phyloP scores from a whole-genome alignment of 2,329 filamentous ascomycete genomes.

The Clarireedia homoeocarpa region DNA sequence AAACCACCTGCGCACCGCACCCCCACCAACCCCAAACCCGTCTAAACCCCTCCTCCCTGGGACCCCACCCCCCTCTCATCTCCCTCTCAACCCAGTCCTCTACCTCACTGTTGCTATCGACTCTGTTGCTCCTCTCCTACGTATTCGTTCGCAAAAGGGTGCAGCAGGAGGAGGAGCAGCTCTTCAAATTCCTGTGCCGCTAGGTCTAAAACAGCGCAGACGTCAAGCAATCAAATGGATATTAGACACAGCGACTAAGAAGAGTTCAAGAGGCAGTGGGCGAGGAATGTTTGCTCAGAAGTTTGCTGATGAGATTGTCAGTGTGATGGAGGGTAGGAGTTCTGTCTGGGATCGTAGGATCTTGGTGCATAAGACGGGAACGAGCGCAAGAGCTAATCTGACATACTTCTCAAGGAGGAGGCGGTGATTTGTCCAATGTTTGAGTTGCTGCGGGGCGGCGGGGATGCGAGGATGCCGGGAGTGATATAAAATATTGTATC shows the following conservation, averaged over 20 bases:
- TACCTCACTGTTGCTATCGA: slow-evolving; percentile 90
- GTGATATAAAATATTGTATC: not conserved
- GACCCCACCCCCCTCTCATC: slow-evolving; percentile 65
- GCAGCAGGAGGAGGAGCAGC: slow-evolving; percentile 79
- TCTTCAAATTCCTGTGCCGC: slow-evolving; percentile 73
- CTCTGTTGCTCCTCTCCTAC: slow-evolving; percentile 82
- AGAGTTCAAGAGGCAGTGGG: slow-evolving; percentile 63
- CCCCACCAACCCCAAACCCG: slow-evolving; percentile 69
- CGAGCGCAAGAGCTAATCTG: slow-evolving; percentile 69
- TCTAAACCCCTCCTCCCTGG: slow-evolving; percentile 66
- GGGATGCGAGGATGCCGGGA: not conserved
- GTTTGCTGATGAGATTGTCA: slow-evolving; percentile 78
- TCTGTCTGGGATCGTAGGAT: slow-evolving; percentile 76
- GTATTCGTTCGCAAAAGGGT: slow-evolving; percentile 67
- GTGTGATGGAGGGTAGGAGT: slow-evolving; percentile 81
- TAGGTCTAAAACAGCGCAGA: slow-evolving; percentile 67
- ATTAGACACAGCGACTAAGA: slow-evolving; percentile 72
- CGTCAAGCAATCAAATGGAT: slow-evolving; percentile 84
- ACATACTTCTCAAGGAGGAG: slow-evolving; percentile 29
- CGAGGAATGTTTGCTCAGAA: slow-evolving; percentile 65
- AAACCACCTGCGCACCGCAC: slow-evolving; percentile 73
- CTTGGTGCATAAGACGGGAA: slow-evolving; percentile 71
- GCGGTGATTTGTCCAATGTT: not conserved
- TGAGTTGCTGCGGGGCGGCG: not conserved
- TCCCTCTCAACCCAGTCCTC: slow-evolving; percentile 80